Base-by-base conservation (phyloP, 2,329 filamentous ascomycete genomes). In the Botrytis fabae region DNA sequence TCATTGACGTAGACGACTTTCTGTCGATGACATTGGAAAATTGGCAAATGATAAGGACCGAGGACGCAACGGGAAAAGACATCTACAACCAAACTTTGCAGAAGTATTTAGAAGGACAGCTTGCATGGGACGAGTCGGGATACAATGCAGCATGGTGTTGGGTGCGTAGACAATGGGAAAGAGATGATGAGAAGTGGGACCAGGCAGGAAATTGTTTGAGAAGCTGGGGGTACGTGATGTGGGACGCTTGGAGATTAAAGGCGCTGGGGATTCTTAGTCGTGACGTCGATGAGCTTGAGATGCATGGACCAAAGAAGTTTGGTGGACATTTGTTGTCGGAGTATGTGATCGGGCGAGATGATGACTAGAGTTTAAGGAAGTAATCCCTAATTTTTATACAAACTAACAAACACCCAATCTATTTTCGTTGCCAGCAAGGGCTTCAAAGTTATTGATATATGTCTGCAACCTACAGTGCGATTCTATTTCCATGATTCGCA, bases 311-410 rank as follows among this genome's bases (percentile, higher is more conserved):
- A 57, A 57, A 57, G 51, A 28, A 57, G n/a, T 57, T 18, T 57
- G n/a, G n/a, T 2, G 51, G 16, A 9, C 14, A 0, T 1, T 9
- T 57, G 2, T 57, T 18, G 0, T 57, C 51, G 1, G n/a, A 54
- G 12, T 2, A 4, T 14, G 4, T 4, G 12, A n/a, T 5, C 4
- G 48, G n/a, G 6, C 10, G n/a, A 10, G 48, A 54, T 54, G 10
- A n/a, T 14, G 48, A 54, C 14, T 54, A 16, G 12, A 12, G 10
- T 54, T 12, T 54, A n/a, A 14, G 12, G 25, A 54, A 14, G 48
- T 54, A 54, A 14, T 54, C 1, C 4, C 22, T 48, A 20, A 4
- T 10, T 48, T 6, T 48, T 48, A 4, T 48, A 10, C 8, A 48
- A 10, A 4, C 9, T 48, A 8, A 48, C 46, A 22, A 25, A 8